Conservation (phyloP, 2,329 filamentous ascomycete species). For the Aspergillus oerlinghausenensis region DNA sequence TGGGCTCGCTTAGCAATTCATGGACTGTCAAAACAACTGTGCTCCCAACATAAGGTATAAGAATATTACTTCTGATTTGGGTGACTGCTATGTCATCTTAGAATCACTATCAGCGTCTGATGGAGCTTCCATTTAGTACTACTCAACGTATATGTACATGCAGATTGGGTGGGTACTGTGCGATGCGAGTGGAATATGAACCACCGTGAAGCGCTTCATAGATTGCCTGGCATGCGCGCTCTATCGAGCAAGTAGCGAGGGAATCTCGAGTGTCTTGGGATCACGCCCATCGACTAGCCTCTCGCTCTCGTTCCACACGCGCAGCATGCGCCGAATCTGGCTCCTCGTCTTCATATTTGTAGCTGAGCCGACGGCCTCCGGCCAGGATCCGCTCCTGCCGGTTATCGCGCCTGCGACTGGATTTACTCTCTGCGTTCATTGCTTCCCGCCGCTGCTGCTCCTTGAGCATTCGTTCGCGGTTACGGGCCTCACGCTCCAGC, state of each 20-base stretch:
- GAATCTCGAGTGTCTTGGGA: neutral
- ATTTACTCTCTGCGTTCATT: conserved; percentile 29
- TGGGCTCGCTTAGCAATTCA: too few relatives aligned
- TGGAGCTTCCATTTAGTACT: neutral
- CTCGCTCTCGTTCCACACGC: conserved; percentile 38
- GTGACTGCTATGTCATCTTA: neutral
- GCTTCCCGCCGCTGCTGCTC: conserved; percentile 63
- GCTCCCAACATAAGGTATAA: neutral
- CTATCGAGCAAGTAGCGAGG: neutral
- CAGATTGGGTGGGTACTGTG: neutral
- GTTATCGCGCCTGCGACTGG: conserved; percentile 31
- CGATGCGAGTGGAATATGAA: neutral
- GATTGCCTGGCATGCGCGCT: neutral
- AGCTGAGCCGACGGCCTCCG: conserved; percentile 40
- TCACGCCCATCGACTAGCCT: conserved; percentile 31
- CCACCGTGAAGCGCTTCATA: neutral
- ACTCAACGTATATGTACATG: neutral
- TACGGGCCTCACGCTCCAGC: conserved; percentile 66
- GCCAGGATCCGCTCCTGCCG: conserved; percentile 26
- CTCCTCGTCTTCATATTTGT: conserved; percentile 48
- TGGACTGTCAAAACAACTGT: neutral
- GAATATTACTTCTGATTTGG: neutral
- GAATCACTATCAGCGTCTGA: neutral
- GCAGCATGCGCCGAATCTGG: conserved; percentile 30
- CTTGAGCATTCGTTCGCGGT: conserved; percentile 58